These are phyloP conservation scores for Chenopodium album DNA, from an alignment of 148 eudicot species.

Conservation along the genomic window DNA sequence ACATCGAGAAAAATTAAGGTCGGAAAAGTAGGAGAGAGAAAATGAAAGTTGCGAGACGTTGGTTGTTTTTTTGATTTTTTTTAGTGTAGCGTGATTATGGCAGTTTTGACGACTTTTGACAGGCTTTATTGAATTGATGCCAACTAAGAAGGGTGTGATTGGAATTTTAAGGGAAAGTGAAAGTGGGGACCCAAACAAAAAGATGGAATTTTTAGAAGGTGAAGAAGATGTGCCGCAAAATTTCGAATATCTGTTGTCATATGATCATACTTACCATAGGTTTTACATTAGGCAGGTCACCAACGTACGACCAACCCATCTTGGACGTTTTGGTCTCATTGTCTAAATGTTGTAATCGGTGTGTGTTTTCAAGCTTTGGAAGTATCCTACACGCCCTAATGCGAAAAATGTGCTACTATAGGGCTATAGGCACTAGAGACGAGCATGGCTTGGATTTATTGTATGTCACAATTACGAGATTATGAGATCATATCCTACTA, in stretches of 20 bases:
- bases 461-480: too few species aligned
- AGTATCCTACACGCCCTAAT: too few species aligned
- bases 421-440: too few species aligned
- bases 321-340: background rate
- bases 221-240: background rate
- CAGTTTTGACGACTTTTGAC: conserved; percentile 26
- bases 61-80: conserved; percentile 1
- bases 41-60: conserved; percentile 4
- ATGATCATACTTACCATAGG: background rate
- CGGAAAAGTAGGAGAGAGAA: conserved; percentile 24
- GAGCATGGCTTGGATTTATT: too few species aligned
- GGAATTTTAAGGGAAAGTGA: background rate
- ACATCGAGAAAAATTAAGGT: conserved; percentile 11
- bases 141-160: conserved; percentile 4
- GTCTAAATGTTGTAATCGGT: too few species aligned
- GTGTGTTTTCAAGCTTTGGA: too few species aligned
- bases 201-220: background rate
- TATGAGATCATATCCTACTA: too few species aligned
- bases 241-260: background rate
- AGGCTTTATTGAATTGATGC: conserved; percentile 1
- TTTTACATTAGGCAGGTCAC: background rate
- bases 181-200: background rate
- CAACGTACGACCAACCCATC: background rate
- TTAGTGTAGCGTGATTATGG: conserved; percentile 11
- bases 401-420: too few species aligned